These are phyloP conservation scores for Acer negundo DNA, from an alignment of 345 rosid genomes.

Conservation along the genomic window DNA sequence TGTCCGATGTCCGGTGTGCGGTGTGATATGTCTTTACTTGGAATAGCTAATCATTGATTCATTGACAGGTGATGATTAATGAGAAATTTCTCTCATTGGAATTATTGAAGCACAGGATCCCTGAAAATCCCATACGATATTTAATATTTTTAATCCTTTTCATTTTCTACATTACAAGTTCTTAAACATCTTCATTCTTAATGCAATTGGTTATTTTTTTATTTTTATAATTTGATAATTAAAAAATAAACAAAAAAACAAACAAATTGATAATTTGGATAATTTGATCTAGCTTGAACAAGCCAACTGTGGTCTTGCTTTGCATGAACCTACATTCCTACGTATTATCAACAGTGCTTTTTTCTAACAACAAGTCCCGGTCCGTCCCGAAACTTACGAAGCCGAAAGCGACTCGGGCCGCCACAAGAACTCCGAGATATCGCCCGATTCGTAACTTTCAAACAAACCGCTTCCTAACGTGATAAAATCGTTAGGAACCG, in stretches of 20 bases:
- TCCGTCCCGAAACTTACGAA: conserved; percentile 18
- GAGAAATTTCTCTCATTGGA: neutral
- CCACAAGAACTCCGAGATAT: conserved; percentile 47
- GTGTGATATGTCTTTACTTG: too few relatives aligned
- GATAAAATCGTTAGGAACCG: conserved; percentile 43
- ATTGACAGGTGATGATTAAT: too few relatives aligned
- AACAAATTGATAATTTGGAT: too few relatives aligned
- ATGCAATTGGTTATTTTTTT: neutral
- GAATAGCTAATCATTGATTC: too few relatives aligned
- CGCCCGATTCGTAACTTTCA: conserved; percentile 46
- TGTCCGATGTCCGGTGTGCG: too few relatives aligned
- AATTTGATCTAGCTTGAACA: neutral
- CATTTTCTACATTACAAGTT: neutral
- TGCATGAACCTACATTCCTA: neutral
- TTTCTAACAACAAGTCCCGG: conserved; percentile 7
- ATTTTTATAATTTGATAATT: neutral
- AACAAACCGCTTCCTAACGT: conserved; percentile 63
- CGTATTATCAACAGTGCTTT: conserved; percentile 1
- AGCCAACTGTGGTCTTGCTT: neutral
- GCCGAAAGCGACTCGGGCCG: conserved; percentile 65
- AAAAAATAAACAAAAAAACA: too few relatives aligned
- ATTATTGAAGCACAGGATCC: neutral
- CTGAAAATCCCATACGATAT: too few relatives aligned
- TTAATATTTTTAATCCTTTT: neutral
- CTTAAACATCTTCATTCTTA: neutral